Evolutionary conservation across 257 asterid species (phyloP), one percentile per base, ranked within the genome.

Genomic region (Perilla frutescens): DNA sequence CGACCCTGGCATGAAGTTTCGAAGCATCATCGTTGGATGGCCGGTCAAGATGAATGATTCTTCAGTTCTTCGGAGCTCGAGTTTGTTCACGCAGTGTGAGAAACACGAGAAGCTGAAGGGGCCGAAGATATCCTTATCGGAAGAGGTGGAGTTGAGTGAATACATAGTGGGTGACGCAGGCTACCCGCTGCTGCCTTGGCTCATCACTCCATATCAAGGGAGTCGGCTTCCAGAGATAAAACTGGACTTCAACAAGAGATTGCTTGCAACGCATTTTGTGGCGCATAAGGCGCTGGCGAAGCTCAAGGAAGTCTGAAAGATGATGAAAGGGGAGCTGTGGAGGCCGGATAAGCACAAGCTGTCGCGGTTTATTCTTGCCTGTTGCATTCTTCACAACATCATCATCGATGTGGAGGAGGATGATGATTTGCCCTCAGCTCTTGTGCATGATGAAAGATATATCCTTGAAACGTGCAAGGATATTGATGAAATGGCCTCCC

Each of bases 331-430:
- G 60, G 87, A 81, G 3, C 80, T 91, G 96, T 91, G 96, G 96
- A 85, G 96, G 45, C 98, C 98, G 0, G 97, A 93, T 79, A 89
- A 81, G 85, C 89, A 87, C 62, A 91, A 79, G 90, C 74, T 93
- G 14, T 97, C 98, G 0, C 87, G 97, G 80, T 81, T 87, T 44
- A 83, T 93, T 4, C 85, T 83, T 3, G 98, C 84, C 0, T 91
- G 97, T 69, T 93, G 97, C 80, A 85, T 90, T 81, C 93, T 91
- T 61, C 98, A 93, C 64, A 91, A 93, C 58, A 89, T 93, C 43
- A 62, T 84, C 3, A 87, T 93, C 20, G 96, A 93, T 67, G 84
- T 88, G 92, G 94, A 86, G 89, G 89, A 86, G 13, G 92, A 85
- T 7, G 83, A 78, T 39, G 86, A 26, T 10, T n/a, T 76, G 54